phyloP scores from a whole-genome alignment of 2,329 filamentous ascomycete genomes.

The Alternaria brassicicola region DNA sequence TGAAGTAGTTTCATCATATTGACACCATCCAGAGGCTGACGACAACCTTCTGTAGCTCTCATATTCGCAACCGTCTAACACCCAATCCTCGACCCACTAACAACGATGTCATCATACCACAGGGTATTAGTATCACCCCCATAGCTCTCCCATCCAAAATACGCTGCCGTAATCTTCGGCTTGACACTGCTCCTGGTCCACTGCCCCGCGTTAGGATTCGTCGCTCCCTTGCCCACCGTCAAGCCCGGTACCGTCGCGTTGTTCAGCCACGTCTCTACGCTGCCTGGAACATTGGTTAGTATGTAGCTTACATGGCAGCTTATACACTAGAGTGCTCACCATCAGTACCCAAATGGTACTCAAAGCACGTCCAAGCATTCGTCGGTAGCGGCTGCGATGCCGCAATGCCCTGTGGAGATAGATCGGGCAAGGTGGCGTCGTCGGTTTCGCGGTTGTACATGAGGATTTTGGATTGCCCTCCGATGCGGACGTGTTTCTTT shows the following conservation, averaged over 20 bases:
- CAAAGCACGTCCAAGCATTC: constrained; percentile 63
- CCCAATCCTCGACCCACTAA: constrained; percentile 58
- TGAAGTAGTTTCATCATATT: neutral
- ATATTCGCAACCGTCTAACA: constrained; percentile 41
- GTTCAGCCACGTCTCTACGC: constrained; percentile 67
- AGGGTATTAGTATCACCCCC: constrained; percentile 66
- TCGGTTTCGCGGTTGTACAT: constrained; percentile 70
- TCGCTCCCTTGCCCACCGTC: constrained; percentile 54
- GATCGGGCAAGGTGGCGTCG: constrained; percentile 66
- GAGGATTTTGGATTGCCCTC: constrained; percentile 65
- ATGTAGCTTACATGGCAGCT: no score
- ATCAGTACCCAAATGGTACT: constrained; percentile 65
- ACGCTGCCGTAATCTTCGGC: constrained; percentile 61
- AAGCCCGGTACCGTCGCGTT: constrained; percentile 59
- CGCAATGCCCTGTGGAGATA: constrained; percentile 65
- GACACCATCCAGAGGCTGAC: neutral
- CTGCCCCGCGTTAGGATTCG: constrained; percentile 59
- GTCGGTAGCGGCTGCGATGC: constrained; percentile 59
- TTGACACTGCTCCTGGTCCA: constrained; percentile 59
- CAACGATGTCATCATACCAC: constrained; percentile 66
- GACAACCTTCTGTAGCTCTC: neutral
- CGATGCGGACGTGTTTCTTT: constrained; percentile 67
- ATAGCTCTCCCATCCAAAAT: constrained; percentile 70
- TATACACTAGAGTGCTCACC: constrained; percentile 38
- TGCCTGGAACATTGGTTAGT: constrained; percentile 21